These are phyloP conservation scores for Allomyces javanicus DNA, from an alignment of 192 early-diverging fungal species.

Conservation along the genomic window DNA sequence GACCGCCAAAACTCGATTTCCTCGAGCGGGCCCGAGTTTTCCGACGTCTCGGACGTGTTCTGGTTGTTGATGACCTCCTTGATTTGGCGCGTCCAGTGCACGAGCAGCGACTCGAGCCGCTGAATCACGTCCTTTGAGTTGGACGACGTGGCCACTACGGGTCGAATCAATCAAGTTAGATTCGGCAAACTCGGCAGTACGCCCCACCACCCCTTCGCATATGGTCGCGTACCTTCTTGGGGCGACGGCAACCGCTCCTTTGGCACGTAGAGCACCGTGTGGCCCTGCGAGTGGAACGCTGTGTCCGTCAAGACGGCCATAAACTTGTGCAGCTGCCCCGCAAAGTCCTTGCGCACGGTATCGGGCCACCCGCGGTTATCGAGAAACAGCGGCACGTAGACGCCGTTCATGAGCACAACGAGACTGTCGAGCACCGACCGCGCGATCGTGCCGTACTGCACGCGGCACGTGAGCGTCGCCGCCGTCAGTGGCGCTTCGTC, in stretches of 20 bases:
- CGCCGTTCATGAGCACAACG: conserved; percentile 28
- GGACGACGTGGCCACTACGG: conserved; percentile 4
- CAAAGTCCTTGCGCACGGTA: conserved; percentile 30
- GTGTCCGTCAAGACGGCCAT: conserved; percentile 27
- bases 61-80: conserved; percentile 46
- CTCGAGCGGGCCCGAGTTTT: conserved; percentile 40
- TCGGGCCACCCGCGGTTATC: conserved; percentile 41
- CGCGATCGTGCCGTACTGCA: conserved; percentile 32
- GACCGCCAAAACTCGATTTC: conserved; percentile 42
- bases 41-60: conserved; percentile 21
- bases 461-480: not conserved
- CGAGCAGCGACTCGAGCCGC: conserved; percentile 28
- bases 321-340: conserved; percentile 3
- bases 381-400: conserved; percentile 37
- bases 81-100: conserved; percentile 46
- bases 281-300: conserved; percentile 33
- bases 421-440: conserved; percentile 27
- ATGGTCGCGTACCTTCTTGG: too few relatives aligned
- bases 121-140: conserved; percentile 36
- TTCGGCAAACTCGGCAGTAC: too few relatives aligned
- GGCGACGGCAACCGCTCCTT: conserved; percentile 16
- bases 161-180: too few relatives aligned
- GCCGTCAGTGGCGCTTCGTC: not conserved
- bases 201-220: too few relatives aligned
- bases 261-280: conserved; percentile 41